Evolutionary conservation across 164 flowering plant species (phyloP).

Genomic region (Berberis vulgaris): DNA sequence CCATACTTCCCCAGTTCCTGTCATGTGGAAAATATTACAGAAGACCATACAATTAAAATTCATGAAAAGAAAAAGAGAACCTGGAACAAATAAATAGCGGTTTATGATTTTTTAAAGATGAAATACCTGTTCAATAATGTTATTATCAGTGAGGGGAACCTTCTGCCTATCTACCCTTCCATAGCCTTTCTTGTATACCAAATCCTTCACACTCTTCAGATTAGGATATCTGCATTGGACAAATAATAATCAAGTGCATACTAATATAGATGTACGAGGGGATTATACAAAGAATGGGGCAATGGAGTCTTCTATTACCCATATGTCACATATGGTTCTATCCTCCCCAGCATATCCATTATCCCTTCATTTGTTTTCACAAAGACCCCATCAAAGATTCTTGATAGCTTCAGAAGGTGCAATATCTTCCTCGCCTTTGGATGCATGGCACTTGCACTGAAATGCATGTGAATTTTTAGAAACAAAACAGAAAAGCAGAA

Average conservation of each 20-base stretch:
- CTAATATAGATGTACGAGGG: background rate
- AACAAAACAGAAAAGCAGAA: background rate
- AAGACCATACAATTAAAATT: background rate
- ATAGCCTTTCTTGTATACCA: constrained; percentile 74
- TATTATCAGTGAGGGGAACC: constrained; percentile 77
- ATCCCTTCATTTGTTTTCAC: constrained; percentile 46
- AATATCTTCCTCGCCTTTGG: constrained; percentile 50
- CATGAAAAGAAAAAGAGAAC: background rate
- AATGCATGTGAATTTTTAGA: background rate
- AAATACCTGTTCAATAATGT: constrained; percentile 70
- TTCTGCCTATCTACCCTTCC: constrained; percentile 44
- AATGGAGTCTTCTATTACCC: constrained; percentile 41
- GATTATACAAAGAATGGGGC: background rate
- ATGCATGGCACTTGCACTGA: constrained; percentile 68
- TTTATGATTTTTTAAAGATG: background rate
- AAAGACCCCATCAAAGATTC: constrained; percentile 51
- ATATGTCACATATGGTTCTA: constrained; percentile 78
- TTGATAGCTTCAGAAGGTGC: constrained; percentile 37
- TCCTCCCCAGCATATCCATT: constrained; percentile 46
- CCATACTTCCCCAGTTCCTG: constrained; percentile 67
- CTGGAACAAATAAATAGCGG: background rate
- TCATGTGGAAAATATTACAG: background rate
- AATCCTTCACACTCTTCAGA: constrained; percentile 65
- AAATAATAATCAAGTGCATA: background rate
- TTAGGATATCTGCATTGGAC: constrained; percentile 64